Base-by-base conservation (phyloP, 176 grass and related monocot genomes). In the Saccharum officinarum region DNA sequence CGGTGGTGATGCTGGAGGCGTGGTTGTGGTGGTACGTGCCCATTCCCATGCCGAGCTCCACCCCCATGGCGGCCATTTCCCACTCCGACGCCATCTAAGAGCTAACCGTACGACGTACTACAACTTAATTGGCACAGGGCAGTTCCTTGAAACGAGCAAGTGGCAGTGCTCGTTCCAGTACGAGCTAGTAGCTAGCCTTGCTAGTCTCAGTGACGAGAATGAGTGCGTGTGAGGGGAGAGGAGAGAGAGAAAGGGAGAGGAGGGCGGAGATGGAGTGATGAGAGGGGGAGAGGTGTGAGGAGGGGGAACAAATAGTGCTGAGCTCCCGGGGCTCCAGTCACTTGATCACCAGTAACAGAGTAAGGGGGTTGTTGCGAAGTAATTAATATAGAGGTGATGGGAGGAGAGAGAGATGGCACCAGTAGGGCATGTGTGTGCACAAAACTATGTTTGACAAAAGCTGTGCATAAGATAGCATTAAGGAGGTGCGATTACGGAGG, bases 41-140 rank as follows among this genome's bases (percentile, higher is more conserved):
- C 92, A 90, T 83, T 40, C 87, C 96, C 91, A 93, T 96, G 47
- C 88, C 90, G 50, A 89, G 83, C 60, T 92, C 88, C 68, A 86
- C 85, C 34, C 86, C 84, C 89, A 93, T 93, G 82, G 83, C 85
- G 72, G 83, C 85, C 84, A 94, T 86, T 88, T 94, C 92, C 94
- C 94, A 96, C 70, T 97, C 82, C 52, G 88, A 83, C 44, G 92
- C 92, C 94, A 99, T 99, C 62, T 25, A 31, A 30, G 73, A 37
- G 59, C 49, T 20, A 86, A 39, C 76, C 73, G 62, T 75, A 55
- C 28, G 2, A 36, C 80, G 88, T 44, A 45, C 42, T 82, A 72
- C 67, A 28, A 30, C 61, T 75, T 22, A 73, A 31, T 15, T 45
- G 57, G 45, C 70, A 67, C 45, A 12, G 10, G 42, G 61, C 22